These are phyloP conservation scores for Chlorella sp. DNA, from an alignment of 139 green algal species.

Conservation along the genomic window DNA sequence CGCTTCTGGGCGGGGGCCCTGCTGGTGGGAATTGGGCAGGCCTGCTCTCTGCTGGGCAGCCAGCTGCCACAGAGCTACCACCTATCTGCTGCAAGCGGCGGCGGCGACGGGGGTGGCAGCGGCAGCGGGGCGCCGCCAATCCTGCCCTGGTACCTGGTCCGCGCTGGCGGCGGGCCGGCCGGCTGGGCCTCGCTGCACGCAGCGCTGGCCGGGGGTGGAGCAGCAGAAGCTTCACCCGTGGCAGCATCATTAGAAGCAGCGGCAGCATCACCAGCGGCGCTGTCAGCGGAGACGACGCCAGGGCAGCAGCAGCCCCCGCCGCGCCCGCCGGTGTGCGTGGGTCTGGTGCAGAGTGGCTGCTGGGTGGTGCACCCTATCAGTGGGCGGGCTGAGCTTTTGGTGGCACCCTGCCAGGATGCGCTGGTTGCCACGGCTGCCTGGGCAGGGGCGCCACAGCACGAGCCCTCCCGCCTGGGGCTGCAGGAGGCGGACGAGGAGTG, in stretches of 20 bases:
- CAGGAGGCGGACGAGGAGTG: conserved; percentile 44
- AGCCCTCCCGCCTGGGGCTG: neutral
- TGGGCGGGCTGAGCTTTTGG: conserved; percentile 39
- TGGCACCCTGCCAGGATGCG: conserved; percentile 31
- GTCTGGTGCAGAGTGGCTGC: conserved; percentile 4
- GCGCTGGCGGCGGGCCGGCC: conserved; percentile 4
- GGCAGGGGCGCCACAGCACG: neutral
- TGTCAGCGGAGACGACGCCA: too few species aligned
- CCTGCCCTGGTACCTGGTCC: conserved; percentile 43
- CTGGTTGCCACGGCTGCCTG: conserved; percentile 22
- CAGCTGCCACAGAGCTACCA: neutral
- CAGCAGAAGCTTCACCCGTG: neutral
- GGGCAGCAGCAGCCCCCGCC: too few species aligned
- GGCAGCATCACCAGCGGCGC: too few species aligned
- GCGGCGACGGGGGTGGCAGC: neutral
- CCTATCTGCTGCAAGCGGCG: too few species aligned
- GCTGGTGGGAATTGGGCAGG: conserved; percentile 8
- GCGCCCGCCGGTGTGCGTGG: neutral
- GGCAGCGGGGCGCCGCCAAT: neutral
- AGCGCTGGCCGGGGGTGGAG: neutral
- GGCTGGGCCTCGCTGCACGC: conserved; percentile 36
- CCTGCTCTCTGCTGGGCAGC: conserved; percentile 32
- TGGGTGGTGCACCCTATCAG: conserved; percentile 16
- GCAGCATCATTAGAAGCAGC: neutral
- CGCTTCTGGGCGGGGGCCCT: conserved; percentile 23